These are phyloP conservation scores for Diplodia intermedia DNA, from an alignment of 2,329 filamentous ascomycete species.

Conservation along the genomic window DNA sequence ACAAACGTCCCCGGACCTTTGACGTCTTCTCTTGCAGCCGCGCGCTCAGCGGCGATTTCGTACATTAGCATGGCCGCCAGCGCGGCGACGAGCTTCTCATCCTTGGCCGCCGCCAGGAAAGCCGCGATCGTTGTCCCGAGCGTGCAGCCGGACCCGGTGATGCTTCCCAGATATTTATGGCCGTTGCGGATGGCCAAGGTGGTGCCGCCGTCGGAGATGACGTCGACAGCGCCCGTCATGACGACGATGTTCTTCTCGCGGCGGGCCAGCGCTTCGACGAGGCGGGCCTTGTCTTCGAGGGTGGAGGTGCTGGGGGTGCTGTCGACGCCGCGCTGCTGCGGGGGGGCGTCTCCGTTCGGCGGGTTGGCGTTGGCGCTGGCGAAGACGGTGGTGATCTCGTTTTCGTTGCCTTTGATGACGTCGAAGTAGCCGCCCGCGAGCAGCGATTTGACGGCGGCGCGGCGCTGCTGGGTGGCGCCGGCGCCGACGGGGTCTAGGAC, in stretches of 20 bases:
- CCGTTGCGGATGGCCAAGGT: constrained; percentile 78
- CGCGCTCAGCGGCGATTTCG: constrained; percentile 77
- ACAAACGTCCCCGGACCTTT: constrained; percentile 86
- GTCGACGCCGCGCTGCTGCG: constrained; percentile 83
- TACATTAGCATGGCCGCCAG: constrained; percentile 78
- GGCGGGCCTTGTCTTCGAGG: constrained; percentile 61
- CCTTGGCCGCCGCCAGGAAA: constrained; percentile 68
- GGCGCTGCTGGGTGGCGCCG: constrained; percentile 78
- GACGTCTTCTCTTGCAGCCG: constrained; percentile 65
- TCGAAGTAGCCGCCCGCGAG: constrained; percentile 78
- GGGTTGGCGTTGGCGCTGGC: constrained; percentile 37
- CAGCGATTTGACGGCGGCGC: constrained; percentile 72
- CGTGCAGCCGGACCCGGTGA: constrained; percentile 81
- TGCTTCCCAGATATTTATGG: constrained; percentile 70
- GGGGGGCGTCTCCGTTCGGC: not conserved
- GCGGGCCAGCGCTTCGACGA: constrained; percentile 71
- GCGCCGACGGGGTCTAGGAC: constrained; percentile 91
- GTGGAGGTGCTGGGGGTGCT: constrained; percentile 64
- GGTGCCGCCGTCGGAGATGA: constrained; percentile 74
- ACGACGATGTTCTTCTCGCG: constrained; percentile 76
- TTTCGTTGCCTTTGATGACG: constrained; percentile 93
- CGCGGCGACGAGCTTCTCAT: constrained; percentile 74
- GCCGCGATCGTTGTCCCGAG: constrained; percentile 83
- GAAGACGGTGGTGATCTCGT: constrained; percentile 76
- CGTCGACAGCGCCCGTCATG: constrained; percentile 81